A percentile compares a stretch with the other conserved stretches of the same genome.
Conservation (phyloP, 1,284 basidiomycete genomes). For the Trichosporon asahii region DNA sequence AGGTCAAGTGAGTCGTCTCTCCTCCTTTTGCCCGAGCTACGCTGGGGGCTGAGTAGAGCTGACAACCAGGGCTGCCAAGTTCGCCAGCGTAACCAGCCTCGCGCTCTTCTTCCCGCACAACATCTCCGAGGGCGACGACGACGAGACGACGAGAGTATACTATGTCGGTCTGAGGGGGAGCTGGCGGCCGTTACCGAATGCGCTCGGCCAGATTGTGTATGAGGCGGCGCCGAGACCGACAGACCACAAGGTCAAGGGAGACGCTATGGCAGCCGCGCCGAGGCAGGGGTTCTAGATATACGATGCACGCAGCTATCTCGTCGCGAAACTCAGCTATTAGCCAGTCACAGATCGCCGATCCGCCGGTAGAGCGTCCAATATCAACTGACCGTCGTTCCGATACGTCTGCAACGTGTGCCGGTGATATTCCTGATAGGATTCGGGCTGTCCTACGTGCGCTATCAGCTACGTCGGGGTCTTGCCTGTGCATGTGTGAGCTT, state of each 20-base stretch:
- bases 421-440: background rate
- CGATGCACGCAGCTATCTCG: background rate
- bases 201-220: conserved; percentile 48
- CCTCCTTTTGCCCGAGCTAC: background rate
- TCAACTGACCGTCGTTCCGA: too few relatives aligned
- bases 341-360: background rate
- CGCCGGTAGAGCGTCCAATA: background rate
- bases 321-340: background rate
- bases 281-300: conserved; percentile 22
- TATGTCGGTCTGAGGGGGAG: conserved; percentile 49
- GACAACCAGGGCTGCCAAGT: conserved; percentile 47
- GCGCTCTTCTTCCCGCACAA: conserved; percentile 50
- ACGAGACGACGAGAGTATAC: conserved; percentile 48
- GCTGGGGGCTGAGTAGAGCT: background rate
- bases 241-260: conserved; percentile 43
- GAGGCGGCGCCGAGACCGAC: conserved; percentile 49
- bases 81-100: conserved; percentile 42
- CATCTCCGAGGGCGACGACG: conserved; percentile 46
- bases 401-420: too few relatives aligned
- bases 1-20: conserved; percentile 41
- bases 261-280: conserved; percentile 18
- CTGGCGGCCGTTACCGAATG: conserved; percentile 44
- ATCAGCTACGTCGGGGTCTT: background rate
- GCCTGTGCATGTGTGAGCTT: background rate
- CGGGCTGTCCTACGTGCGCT: background rate